Conservation (phyloP, 148 eudicot species). For the Rheum nobile region DNA sequence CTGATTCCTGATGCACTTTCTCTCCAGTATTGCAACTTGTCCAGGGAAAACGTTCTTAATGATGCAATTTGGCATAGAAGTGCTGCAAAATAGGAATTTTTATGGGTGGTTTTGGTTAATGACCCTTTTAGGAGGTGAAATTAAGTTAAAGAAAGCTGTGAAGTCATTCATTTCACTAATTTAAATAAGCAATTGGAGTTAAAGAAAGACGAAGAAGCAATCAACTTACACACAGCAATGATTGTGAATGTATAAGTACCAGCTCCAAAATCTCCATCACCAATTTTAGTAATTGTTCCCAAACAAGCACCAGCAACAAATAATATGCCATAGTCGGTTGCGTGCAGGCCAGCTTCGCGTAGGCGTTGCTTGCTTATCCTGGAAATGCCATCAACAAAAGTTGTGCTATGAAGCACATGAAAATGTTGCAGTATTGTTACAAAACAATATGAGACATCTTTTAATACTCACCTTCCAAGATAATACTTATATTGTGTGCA, state of each 20-base stretch:
- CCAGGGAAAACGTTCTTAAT: conserved; percentile 32
- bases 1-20: conserved; percentile 43
- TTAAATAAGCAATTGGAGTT: not conserved
- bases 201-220: not conserved
- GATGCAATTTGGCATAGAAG: conserved; percentile 27
- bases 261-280: conserved; percentile 28
- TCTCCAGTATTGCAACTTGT: conserved; percentile 38
- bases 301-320: conserved; percentile 33
- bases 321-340: conserved; percentile 25
- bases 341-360: conserved; percentile 31
- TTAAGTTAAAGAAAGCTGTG: not conserved
- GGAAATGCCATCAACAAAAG: not conserved
- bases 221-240: conserved; percentile 32
- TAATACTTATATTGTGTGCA: conserved; percentile 8
- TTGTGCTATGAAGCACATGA: not conserved
- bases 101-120: not conserved
- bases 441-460: not conserved
- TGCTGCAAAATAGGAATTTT: not conserved
- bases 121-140: too few species aligned
- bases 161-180: too few species aligned
- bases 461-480: conserved; percentile 8
- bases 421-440: not conserved
- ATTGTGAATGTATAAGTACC: conserved; percentile 26
- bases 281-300: conserved; percentile 22
- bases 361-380: conserved; percentile 29